Evolutionary conservation across 2,329 filamentous ascomycete species (phyloP).

Genomic region (Beauveria sp.): DNA sequence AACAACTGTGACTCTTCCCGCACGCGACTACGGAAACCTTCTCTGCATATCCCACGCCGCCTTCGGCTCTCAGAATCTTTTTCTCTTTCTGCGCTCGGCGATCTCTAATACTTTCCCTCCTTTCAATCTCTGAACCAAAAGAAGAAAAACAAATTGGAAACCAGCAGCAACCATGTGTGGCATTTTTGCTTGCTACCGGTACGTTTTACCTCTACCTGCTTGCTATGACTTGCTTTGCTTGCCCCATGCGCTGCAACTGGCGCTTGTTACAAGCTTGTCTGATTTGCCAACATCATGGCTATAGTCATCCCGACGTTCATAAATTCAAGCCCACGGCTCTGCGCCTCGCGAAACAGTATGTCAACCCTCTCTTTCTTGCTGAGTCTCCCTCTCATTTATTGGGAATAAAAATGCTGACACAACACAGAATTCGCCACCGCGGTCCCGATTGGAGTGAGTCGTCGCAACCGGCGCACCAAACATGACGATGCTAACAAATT

Average conservation of each 20-base stretch:
- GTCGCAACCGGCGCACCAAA: conserved; percentile 2
- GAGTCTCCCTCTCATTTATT: background rate
- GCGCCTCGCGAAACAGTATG: conserved; percentile 89
- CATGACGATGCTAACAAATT: conserved; percentile 22
- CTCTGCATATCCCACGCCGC: conserved; percentile 9
- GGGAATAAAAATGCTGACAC: background rate
- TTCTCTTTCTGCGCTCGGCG: background rate
- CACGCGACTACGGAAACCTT: background rate
- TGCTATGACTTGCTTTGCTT: conserved; percentile 14
- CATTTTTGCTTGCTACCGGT: conserved; percentile 94
- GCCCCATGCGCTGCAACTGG: conserved; percentile 1
- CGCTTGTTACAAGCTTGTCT: conserved; percentile 2
- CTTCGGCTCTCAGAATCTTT: conserved; percentile 8
- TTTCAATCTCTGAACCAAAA: background rate
- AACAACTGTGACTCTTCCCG: conserved; percentile 2
- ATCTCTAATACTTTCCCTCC: conserved; percentile 4
- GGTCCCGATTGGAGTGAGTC: conserved; percentile 96
- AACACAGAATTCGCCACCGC: conserved; percentile 75
- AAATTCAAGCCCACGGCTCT: conserved; percentile 95
- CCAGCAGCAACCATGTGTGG: conserved; percentile 70
- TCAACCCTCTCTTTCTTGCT: conserved; percentile 18
- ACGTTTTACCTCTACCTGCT: conserved; percentile 30
- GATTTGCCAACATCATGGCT: conserved; percentile 18
- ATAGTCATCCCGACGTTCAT: conserved; percentile 81
- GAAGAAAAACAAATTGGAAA: background rate